Conservation (phyloP, 176 grass and related monocot genomes). For the Aegilops longissima region DNA sequence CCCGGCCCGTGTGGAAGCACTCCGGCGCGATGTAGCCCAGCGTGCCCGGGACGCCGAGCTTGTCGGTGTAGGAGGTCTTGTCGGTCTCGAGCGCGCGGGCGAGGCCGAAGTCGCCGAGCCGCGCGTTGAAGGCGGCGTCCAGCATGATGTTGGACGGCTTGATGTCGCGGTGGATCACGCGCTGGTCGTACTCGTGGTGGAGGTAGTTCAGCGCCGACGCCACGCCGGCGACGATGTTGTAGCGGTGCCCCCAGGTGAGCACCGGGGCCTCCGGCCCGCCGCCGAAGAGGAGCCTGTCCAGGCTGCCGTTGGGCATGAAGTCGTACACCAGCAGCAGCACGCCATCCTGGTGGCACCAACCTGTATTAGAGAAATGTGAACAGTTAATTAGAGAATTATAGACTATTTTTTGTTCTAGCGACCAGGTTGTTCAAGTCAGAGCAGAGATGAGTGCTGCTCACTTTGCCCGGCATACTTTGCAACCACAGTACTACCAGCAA, state of each 20-base stretch:
- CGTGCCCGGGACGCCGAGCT: conserved; percentile 60
- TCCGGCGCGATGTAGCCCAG: conserved; percentile 91
- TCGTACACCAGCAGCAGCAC: conserved; percentile 77
- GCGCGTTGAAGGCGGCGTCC: conserved; percentile 72
- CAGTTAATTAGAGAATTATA: not conserved
- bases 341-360: conserved; percentile 79
- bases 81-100: conserved; percentile 81
- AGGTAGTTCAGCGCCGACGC: conserved; percentile 86
- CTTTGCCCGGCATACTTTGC: too few species aligned
- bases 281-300: conserved; percentile 55
- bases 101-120: conserved; percentile 96
- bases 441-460: too few species aligned
- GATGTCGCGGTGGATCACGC: conserved; percentile 95
- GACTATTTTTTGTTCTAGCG: too few species aligned
- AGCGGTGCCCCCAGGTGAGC: conserved; percentile 65
- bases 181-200: conserved; percentile 90
- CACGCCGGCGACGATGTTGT: conserved; percentile 62
- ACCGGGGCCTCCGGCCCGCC: conserved; percentile 16
- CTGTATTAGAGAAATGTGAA: conserved; percentile 19
- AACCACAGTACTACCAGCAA: too few species aligned
- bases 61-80: conserved; percentile 96
- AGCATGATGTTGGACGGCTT: conserved; percentile 99
- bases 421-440: not conserved
- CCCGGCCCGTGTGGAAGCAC: conserved; percentile 93
- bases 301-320: conserved; percentile 81